A percentile compares a stretch with the other conserved stretches of the same genome.
These are phyloP conservation scores for Cryptococcus hybrid DNA, from an alignment of 1,284 basidiomycete genomes.

Conservation along the genomic window DNA sequence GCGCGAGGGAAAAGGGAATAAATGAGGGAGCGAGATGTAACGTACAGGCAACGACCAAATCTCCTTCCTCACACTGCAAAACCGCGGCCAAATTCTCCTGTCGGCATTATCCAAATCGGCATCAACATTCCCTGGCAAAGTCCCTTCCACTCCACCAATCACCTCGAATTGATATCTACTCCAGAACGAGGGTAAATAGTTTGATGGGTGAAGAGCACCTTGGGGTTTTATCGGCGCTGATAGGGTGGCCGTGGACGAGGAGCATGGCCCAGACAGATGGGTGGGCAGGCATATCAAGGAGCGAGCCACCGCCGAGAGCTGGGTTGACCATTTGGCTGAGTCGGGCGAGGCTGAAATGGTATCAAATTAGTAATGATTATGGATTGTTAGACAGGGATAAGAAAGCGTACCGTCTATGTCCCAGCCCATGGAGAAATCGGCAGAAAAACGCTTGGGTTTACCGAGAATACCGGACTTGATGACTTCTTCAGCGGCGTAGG, in stretches of 20 bases:
- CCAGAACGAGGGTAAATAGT: slow-evolving; percentile 60
- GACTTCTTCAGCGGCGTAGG: slow-evolving; percentile 38
- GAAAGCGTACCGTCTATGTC: too few relatives aligned
- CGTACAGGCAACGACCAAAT: slow-evolving; percentile 26
- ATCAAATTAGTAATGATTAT: neutral
- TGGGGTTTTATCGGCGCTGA: slow-evolving; percentile 20
- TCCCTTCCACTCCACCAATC: slow-evolving; percentile 14
- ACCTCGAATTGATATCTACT: slow-evolving; percentile 72
- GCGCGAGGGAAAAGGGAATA: slow-evolving; percentile 45
- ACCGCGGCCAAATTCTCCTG: too few relatives aligned
- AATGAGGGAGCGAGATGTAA: slow-evolving; percentile 47
- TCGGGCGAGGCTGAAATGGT: too few relatives aligned
- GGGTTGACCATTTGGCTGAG: slow-evolving; percentile 59
- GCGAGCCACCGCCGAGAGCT: slow-evolving; percentile 51
- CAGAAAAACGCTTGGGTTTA: slow-evolving; percentile 53
- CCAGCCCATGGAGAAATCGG: slow-evolving; percentile 56
- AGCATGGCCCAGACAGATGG: slow-evolving; percentile 74
- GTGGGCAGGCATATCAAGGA: slow-evolving; percentile 83
- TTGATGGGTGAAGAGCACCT: slow-evolving; percentile 43
- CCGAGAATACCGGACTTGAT: slow-evolving; percentile 47
- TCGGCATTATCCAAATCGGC: neutral
- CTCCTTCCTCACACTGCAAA: too few relatives aligned
- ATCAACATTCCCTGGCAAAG: slow-evolving; percentile 33
- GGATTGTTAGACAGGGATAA: too few relatives aligned
- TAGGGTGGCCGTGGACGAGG: slow-evolving; percentile 62